Percentiles rank a stretch among this genome's conserved stretches.
Conservation (phyloP, 164 flowering plant species). For the Platanus orientalis region DNA sequence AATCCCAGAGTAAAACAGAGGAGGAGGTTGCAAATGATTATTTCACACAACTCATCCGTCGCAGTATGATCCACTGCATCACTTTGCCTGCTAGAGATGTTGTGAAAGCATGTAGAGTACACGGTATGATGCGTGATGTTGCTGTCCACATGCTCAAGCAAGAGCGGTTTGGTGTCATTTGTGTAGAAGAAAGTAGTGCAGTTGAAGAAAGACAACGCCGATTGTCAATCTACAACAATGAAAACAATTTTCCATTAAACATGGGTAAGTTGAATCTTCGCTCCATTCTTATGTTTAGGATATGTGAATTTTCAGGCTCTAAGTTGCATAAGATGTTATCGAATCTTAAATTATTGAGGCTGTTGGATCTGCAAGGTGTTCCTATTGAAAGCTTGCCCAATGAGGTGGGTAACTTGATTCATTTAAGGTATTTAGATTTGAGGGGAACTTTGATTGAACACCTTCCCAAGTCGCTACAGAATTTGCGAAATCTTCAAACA, state of each 20-base stretch:
- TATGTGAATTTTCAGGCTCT: neutral
- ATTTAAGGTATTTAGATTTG: constrained; percentile 14
- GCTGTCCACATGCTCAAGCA: neutral
- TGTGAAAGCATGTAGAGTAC: neutral
- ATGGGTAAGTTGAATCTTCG: neutral
- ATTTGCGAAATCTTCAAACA: constrained; percentile 9
- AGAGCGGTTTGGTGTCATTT: neutral
- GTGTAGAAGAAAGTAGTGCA: too few species aligned
- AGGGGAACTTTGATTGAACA: neutral
- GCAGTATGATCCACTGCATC: neutral
- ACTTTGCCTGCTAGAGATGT: neutral
- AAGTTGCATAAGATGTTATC: neutral
- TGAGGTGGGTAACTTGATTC: constrained; percentile 11
- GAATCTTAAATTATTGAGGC: constrained; percentile 2
- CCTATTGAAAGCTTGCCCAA: constrained; percentile 10
- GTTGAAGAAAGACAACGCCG: neutral
- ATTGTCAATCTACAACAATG: neutral
- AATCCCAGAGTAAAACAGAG: neutral
- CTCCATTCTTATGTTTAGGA: neutral
- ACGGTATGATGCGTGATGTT: neutral
- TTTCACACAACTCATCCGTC: neutral
- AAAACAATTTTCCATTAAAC: neutral
- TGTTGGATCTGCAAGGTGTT: constrained; percentile 7
- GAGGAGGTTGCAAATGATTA: neutral
- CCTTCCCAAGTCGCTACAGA: constrained; percentile 4